These are phyloP conservation scores for Fragilaria radians DNA, from an alignment of 108 stramenopile genomes.

Conservation along the genomic window DNA sequence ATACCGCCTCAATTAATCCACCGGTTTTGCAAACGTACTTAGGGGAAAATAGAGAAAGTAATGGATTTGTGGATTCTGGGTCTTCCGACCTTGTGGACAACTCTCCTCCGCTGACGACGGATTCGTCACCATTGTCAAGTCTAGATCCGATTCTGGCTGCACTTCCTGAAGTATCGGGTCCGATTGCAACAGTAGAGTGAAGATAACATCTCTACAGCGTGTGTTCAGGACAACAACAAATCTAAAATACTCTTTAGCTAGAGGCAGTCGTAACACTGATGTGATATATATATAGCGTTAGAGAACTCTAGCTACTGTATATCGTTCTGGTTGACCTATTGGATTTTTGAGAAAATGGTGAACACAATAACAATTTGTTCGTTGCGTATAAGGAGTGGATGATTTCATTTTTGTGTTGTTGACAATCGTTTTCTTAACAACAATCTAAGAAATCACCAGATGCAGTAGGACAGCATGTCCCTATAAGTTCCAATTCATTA, in stretches of 20 bases:
- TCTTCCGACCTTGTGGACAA: background rate
- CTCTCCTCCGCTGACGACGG: background rate
- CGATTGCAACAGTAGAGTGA: background rate
- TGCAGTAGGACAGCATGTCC: slow-evolving; percentile 35
- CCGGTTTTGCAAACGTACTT: background rate
- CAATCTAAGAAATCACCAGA: slow-evolving; percentile 25
- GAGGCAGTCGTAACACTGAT: background rate
- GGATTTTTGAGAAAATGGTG: background rate
- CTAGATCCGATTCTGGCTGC: slow-evolving; percentile 28
- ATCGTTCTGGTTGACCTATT: background rate
- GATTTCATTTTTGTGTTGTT: no score
- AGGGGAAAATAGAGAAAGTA: background rate
- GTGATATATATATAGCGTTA: background rate
- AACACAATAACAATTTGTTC: slow-evolving; percentile 1
- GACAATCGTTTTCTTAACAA: slow-evolving; percentile 16
- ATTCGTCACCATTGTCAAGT: slow-evolving; percentile 15
- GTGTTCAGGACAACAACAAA: background rate
- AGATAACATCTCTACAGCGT: background rate
- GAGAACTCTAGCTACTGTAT: background rate
- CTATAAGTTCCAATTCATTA: slow-evolving; percentile 15
- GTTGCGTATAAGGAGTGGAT: no score
- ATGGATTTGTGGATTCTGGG: background rate
- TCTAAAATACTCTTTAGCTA: background rate
- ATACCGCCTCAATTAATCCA: background rate
- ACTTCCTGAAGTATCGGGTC: slow-evolving; percentile 23